A percentile compares a stretch with the other conserved stretches of the same genome.
Conservation (phyloP, 2,329 filamentous ascomycete species). For the Lasiodiplodia hormozganensis region DNA sequence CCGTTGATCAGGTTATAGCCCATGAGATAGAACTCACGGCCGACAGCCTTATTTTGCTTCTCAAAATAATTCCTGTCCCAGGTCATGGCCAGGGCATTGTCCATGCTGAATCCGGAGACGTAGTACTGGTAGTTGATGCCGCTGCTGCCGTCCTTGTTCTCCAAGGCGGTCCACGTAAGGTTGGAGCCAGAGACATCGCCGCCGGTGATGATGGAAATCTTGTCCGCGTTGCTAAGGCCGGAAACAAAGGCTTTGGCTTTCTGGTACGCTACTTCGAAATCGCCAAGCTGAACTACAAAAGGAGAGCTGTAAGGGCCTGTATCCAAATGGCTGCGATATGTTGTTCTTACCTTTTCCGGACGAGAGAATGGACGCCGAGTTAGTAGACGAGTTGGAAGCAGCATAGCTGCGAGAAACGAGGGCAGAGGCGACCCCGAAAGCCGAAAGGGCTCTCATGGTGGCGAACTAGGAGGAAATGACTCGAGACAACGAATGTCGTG, state of each 20-base stretch:
- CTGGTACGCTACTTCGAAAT: conserved; percentile 13
- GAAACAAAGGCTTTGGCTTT: conserved; percentile 16
- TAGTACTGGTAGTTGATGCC: conserved; percentile 36
- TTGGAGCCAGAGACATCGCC: conserved; percentile 22
- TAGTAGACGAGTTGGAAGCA: conserved; percentile 19
- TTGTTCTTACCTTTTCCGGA: conserved; percentile 15
- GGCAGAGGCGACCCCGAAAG: conserved; percentile 25
- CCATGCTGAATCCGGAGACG: conserved; percentile 35
- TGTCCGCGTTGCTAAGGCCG: conserved; percentile 24
- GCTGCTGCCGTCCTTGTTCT: conserved; percentile 35
- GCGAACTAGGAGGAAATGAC: background rate
- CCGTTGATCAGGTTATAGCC: conserved; percentile 36
- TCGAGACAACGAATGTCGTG: background rate
- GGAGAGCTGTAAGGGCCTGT: background rate
- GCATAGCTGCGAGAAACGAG: conserved; percentile 19
- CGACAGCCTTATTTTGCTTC: conserved; percentile 32
- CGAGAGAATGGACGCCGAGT: conserved; percentile 1
- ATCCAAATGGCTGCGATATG: background rate
- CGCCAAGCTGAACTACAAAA: conserved; percentile 19
- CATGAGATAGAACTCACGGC: conserved; percentile 34
- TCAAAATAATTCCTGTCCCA: conserved; percentile 34
- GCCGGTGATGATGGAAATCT: conserved; percentile 25
- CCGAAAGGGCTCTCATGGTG: conserved; percentile 18
- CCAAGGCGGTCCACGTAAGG: conserved; percentile 33
- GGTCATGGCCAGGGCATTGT: conserved; percentile 36